phyloP scores from a whole-genome alignment of 768 basidiomycete species.

The Tulasnella sp. region DNA sequence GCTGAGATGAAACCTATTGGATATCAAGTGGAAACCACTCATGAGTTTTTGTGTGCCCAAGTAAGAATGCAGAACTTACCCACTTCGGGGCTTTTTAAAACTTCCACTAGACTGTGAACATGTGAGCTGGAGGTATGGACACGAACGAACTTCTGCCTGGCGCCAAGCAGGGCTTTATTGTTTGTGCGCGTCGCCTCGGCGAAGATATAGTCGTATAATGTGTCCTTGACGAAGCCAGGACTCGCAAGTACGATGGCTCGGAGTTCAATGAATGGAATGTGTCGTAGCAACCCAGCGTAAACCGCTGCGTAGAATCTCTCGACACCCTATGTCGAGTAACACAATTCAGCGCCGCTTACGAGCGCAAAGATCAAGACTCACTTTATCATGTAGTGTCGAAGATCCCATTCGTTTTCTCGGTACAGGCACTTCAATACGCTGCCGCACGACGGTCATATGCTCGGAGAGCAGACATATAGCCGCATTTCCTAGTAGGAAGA shows the following conservation, averaged over 20 bases:
- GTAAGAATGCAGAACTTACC: too few relatives aligned
- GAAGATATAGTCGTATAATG: conserved; percentile 74
- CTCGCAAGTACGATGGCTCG: conserved; percentile 93
- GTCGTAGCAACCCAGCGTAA: conserved; percentile 77
- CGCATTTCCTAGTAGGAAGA: conserved; percentile 48
- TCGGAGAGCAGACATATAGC: conserved; percentile 91
- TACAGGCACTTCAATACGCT: conserved; percentile 78
- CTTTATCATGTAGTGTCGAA: conserved; percentile 80
- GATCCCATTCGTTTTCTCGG: conserved; percentile 83
- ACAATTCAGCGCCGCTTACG: neutral
- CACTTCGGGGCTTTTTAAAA: conserved; percentile 90
- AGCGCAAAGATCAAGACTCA: conserved; percentile 17
- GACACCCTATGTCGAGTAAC: conserved; percentile 40
- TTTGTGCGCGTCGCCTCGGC: conserved; percentile 67
- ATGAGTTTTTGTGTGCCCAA: too few relatives aligned
- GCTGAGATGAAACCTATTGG: conserved; percentile 58
- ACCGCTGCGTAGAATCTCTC: conserved; percentile 71
- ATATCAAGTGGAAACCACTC: too few relatives aligned
- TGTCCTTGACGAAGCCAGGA: conserved; percentile 91
- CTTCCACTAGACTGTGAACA: conserved; percentile 91
- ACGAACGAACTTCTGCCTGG: conserved; percentile 75
- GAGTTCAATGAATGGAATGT: conserved; percentile 76
- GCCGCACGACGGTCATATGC: conserved; percentile 90
- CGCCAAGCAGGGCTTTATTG: conserved; percentile 72
- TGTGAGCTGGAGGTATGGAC: conserved; percentile 90